Conservation (phyloP, 1,284 basidiomycete genomes). For the Leccinum fallax region DNA sequence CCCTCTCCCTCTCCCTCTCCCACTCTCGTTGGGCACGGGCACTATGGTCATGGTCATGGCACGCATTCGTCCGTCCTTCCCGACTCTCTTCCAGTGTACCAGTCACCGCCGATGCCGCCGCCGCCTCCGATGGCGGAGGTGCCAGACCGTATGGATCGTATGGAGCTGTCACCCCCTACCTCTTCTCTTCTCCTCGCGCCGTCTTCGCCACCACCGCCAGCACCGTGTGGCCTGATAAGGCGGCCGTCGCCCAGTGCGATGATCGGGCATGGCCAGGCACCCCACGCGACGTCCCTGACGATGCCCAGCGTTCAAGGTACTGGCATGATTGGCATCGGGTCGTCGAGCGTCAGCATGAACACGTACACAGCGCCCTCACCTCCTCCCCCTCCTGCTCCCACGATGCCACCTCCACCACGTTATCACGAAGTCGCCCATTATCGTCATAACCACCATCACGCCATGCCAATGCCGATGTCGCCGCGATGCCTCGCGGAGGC, state of each 20-base stretch:
- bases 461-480: slow-evolving; percentile 1
- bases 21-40: not conserved
- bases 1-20: not conserved
- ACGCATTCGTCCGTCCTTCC: not conserved
- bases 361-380: not conserved
- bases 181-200: slow-evolving; percentile 23
- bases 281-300: not conserved
- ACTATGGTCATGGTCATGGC: not conserved
- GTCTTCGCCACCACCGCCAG: slow-evolving; percentile 13
- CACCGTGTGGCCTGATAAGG: slow-evolving; percentile 16
- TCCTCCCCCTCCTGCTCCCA: slow-evolving; percentile 7
- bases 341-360: slow-evolving; percentile 12
- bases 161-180: slow-evolving; percentile 11
- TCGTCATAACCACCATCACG: not conserved
- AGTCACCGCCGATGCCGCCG: not conserved
- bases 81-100: not conserved
- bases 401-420: slow-evolving; percentile 19
- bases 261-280: slow-evolving; percentile 13
- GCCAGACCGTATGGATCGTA: not conserved
- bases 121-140: not conserved
- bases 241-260: slow-evolving; percentile 13
- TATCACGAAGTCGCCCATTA: slow-evolving; percentile 21
- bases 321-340: slow-evolving; percentile 3
- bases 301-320: not conserved
- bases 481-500: slow-evolving; percentile 26